Evolutionary conservation across 2,329 filamentous ascomycete genomes (phyloP), one percentile per base, ranked within the genome.

Genomic region (Calonectria leucothoes): DNA sequence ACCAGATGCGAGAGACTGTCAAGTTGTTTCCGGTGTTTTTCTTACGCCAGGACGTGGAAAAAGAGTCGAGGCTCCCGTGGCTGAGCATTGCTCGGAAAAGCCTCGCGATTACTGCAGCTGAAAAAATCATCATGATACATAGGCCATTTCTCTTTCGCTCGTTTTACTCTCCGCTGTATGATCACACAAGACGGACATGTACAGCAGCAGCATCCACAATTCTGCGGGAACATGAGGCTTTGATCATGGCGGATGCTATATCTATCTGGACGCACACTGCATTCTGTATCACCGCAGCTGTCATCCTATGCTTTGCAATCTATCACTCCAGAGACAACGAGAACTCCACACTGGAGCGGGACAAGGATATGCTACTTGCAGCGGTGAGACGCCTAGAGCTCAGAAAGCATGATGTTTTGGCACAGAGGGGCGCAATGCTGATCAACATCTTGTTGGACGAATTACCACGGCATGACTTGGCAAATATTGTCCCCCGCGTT

Each of bases 111-210:
- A 70, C 68, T 1, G 59, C 68, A 25, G 68, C 68, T 1, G 68
- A 70, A n/a, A 70, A 65, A n/a, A 66, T 70, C 15, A 49, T 70
- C n/a, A 55, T 70, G 59, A 70, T 70, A 10, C 68, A 70, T 23
- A 27, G 68, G 1, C 59, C 59, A 12, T 70, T 70, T 37, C 7
- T 70, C 6, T 66, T 70, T 37, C 25, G 14, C 12, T 70, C 59
- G 6, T 66, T 70, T 37, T 17, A 23, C 4, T 35, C 68, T 6
- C 48, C 48, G 27, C 17, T 35, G 5, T 70, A 70, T 31, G 35
- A 33, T 5, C 61, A 65, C 27, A 70, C 59, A 6, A n/a, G 68
- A n/a, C 23, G 35, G 11, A 70, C 68, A 7, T 70, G 68, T 14
- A 37, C 31, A 6, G 68, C 48, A 1, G 68, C 68, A 2, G 68